Conservation (phyloP, 495 filamentous ascomycete genomes). For the Talaromyces borbonicus region DNA sequence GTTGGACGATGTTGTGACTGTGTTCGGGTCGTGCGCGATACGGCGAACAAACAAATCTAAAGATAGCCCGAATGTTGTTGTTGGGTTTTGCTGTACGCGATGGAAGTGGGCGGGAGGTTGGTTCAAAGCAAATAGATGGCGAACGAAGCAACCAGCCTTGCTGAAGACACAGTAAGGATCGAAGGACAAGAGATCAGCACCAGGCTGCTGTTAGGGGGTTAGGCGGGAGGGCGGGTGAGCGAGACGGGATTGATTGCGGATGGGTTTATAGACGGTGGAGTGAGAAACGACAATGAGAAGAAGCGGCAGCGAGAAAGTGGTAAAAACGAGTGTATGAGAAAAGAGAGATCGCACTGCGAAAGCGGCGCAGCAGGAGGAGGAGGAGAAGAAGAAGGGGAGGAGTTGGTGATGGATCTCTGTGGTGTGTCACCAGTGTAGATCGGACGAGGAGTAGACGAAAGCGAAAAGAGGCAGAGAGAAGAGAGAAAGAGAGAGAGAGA, state of each 20-base stretch:
- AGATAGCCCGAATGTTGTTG: no score
- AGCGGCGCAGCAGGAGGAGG: no score
- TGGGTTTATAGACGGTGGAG: slow-evolving; percentile 5
- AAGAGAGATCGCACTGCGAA: no score
- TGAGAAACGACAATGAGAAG: slow-evolving; percentile 16
- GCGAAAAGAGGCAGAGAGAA: no score
- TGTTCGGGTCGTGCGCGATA: no score
- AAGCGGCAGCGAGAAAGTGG: slow-evolving; percentile 11
- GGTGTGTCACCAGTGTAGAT: no score
- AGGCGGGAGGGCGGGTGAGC: slow-evolving; percentile 11
- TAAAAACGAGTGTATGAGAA: slow-evolving; percentile 14
- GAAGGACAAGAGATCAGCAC: slow-evolving; percentile 21
- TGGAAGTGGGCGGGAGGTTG: neutral
- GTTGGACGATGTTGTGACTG: no score
- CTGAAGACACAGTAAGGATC: slow-evolving; percentile 10
- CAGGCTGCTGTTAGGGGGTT: slow-evolving; percentile 25
- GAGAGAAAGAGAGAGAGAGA: no score
- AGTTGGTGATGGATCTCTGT: no score
- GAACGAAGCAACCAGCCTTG: neutral
- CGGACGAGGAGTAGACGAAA: no score
- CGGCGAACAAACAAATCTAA: no score
- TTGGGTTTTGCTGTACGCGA: neutral
- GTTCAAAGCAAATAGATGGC: neutral
- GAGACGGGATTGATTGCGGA: slow-evolving; percentile 16
- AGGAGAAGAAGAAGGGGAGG: no score